A percentile compares a stretch with the other conserved stretches of the same genome.
phyloP scores from a whole-genome alignment of 2,329 filamentous ascomycete species.

The Trichoderma arundinaceum region DNA sequence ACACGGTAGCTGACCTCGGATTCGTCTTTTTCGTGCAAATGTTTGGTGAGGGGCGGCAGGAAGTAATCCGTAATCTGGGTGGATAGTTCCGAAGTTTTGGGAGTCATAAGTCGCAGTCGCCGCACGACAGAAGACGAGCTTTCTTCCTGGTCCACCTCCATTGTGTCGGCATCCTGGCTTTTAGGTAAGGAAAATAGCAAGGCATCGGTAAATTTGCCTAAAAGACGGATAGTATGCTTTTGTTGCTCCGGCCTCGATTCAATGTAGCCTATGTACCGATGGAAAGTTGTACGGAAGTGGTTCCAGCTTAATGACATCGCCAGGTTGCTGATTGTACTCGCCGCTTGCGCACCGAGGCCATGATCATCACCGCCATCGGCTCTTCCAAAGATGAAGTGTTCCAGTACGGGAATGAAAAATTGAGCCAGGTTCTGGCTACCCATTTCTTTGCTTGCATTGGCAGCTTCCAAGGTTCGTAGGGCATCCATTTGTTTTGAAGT shows the following conservation, averaged over 20 bases:
- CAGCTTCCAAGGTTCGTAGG: slow-evolving; percentile 74
- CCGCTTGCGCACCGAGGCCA: slow-evolving; percentile 83
- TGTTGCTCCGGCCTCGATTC: slow-evolving; percentile 80
- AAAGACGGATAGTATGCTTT: slow-evolving; percentile 82
- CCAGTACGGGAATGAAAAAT: slow-evolving; percentile 87
- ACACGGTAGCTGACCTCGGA: slow-evolving; percentile 91
- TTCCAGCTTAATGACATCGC: slow-evolving; percentile 84
- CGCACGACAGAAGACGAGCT: slow-evolving; percentile 39
- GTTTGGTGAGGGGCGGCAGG: slow-evolving; percentile 77
- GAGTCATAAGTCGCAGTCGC: slow-evolving; percentile 68
- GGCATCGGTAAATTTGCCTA: slow-evolving; percentile 81
- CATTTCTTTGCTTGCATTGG: slow-evolving; percentile 68
- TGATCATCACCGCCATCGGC: slow-evolving; percentile 77
- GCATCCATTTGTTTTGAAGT: slow-evolving; percentile 85
- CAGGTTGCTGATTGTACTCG: slow-evolving; percentile 77
- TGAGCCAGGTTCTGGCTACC: slow-evolving; percentile 79
- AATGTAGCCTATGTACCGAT: slow-evolving; percentile 82
- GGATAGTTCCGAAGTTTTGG: slow-evolving; percentile 68
- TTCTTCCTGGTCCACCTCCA: slow-evolving; percentile 50
- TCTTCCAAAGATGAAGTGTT: slow-evolving; percentile 90
- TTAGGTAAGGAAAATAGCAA: slow-evolving; percentile 62
- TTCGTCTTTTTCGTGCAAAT: slow-evolving; percentile 94
- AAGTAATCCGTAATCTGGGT: slow-evolving; percentile 76
- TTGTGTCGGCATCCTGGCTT: slow-evolving; percentile 46
- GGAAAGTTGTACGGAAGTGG: slow-evolving; percentile 84